Base-by-base conservation (phyloP, 148 eudicot species). In the Rhododendron kiyosumense region DNA sequence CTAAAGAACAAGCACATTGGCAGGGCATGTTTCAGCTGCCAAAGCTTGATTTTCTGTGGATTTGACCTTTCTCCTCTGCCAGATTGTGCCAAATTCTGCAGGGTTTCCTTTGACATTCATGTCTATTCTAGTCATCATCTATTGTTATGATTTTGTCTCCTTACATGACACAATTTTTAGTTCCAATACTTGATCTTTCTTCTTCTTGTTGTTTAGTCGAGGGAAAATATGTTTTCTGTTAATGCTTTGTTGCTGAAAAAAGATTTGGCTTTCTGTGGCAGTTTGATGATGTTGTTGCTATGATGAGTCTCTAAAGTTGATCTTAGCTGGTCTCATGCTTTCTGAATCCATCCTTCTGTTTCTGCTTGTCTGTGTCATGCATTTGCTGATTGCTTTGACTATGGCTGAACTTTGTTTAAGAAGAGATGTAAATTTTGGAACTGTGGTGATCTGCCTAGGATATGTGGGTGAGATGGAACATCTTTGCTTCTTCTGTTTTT, bases 291-390 rank as follows among this genome's bases (percentile, higher is more conserved):
- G 45, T 0, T 36, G 1, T 65, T n/a, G 65, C 13, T 34, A 75
- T 34, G 24, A 75, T 49, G 18, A 26, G 32, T 67, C 36, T 28
- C 22, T 43, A 4, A 69, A 45, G 41, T 28, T 38, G 46, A 83
- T 69, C 43, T 74, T 74, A 74, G 78, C 78, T 84, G 20, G 59
- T 73, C 51, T 67, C 52, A n/a, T 69, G 77, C 28, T 45, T 84
- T 69, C 45, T 7, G n/a, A 15, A 63, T 83, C 52, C 85, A 84
- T 30, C 20, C 76, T 69, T 84, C 30, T 49, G 80, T 73, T 73
- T 84, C 65, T 22, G 6, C 30, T 46, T 74, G 46, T 84, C 57
- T 49, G 30, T 54, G 7, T 84, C 63, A 45, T 32, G 32, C 59
- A 51, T 73, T 51, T 84, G 4, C 77, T 51, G 80, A 84, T 52